Conservation (phyloP, 176 grass and related monocot genomes). For the Thalia dealbata region DNA sequence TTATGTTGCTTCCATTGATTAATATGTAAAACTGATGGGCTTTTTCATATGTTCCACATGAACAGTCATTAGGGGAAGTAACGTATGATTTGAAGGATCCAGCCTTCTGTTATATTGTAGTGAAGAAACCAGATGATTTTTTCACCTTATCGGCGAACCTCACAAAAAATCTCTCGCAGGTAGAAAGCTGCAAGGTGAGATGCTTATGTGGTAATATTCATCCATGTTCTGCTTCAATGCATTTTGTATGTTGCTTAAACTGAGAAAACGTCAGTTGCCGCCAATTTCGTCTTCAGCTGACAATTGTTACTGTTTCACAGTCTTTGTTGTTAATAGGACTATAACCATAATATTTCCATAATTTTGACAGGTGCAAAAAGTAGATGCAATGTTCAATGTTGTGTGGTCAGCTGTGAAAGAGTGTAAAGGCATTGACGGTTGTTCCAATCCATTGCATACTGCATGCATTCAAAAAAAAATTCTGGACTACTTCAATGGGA, state of each 20-base stretch:
- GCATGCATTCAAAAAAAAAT: constrained; percentile 73
- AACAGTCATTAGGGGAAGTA: constrained; percentile 71
- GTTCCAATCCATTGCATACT: constrained; percentile 71
- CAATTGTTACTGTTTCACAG: background rate
- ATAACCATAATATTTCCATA: constrained; percentile 7
- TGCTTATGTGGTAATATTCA: background rate
- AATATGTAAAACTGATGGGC: constrained; percentile 12
- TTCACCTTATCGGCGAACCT: constrained; percentile 57
- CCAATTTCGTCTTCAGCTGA: background rate
- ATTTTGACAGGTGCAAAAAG: constrained; percentile 62
- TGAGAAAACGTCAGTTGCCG: background rate
- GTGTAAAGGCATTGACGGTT: constrained; percentile 49
- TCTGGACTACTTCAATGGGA: constrained; percentile 53
- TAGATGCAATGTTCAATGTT: constrained; percentile 73
- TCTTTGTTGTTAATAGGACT: background rate
- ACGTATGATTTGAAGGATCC: constrained; percentile 89
- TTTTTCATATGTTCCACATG: background rate
- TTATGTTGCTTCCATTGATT: constrained; percentile 8
- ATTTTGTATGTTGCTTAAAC: background rate
- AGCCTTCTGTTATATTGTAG: constrained; percentile 54
- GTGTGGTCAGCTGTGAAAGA: constrained; percentile 60
- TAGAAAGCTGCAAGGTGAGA: constrained; percentile 75
- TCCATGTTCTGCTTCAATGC: background rate
- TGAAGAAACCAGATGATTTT: constrained; percentile 73
- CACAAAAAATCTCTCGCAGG: constrained; percentile 73